phyloP scores from a whole-genome alignment of 345 rosid species.

The Corymbia maculata region DNA sequence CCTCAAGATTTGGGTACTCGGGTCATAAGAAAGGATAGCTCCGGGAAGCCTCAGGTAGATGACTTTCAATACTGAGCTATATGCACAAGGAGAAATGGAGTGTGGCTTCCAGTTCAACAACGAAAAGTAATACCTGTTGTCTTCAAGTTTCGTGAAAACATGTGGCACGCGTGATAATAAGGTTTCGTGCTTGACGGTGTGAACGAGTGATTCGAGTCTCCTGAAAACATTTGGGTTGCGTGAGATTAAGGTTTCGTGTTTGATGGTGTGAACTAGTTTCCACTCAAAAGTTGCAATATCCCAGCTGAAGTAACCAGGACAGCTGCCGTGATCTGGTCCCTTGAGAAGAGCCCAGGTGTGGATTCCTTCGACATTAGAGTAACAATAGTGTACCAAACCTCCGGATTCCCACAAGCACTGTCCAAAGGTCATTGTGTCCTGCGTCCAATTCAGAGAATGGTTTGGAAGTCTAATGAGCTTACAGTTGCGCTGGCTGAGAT shows the following conservation, averaged over 20 bases:
- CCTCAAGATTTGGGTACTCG: neutral
- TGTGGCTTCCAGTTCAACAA: constrained; percentile 1
- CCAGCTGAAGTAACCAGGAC: neutral
- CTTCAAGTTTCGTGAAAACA: neutral
- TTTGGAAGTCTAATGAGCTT: constrained; percentile 7
- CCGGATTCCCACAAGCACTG: constrained; percentile 15
- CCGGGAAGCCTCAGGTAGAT: constrained; percentile 13
- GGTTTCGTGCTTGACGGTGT: neutral
- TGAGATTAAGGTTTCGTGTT: neutral
- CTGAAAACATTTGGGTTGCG: constrained; percentile 1
- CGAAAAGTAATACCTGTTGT: neutral
- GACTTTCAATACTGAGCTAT: neutral
- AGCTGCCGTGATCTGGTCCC: neutral
- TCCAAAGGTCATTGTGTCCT: constrained; percentile 7
- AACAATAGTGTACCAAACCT: constrained; percentile 10
- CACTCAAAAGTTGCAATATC: neutral
- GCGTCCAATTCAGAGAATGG: constrained; percentile 3
- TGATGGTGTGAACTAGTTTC: constrained; percentile 2
- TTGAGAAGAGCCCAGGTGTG: constrained; percentile 16
- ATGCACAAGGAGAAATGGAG: constrained; percentile 6
- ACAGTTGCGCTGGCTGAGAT: neutral
- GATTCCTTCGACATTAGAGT: constrained; percentile 15
- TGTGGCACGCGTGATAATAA: neutral
- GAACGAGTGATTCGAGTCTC: neutral
- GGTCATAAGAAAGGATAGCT: neutral